Evolutionary conservation across 164 flowering plant species (phyloP).

Genomic region (Stephania cephalantha): DNA sequence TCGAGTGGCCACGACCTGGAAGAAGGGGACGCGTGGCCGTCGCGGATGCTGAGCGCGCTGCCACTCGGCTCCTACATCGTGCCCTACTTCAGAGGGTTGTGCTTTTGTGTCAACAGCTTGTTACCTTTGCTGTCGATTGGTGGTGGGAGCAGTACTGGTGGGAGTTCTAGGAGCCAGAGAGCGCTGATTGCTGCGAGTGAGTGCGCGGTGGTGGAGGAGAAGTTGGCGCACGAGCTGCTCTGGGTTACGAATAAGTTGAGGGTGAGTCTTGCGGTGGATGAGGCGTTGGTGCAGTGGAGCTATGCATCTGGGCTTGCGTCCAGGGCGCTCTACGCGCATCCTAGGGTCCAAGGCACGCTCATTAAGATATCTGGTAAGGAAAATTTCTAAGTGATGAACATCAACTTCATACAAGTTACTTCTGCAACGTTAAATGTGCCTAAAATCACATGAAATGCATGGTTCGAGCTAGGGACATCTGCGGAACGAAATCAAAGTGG

Average conservation of each 20-base stretch:
- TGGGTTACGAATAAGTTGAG: slow-evolving; percentile 40
- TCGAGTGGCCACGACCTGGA: neutral
- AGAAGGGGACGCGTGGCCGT: slow-evolving; percentile 20
- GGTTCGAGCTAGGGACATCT: too few relatives aligned
- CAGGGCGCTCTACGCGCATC: slow-evolving; percentile 28
- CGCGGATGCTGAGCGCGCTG: slow-evolving; percentile 18
- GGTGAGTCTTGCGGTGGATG: slow-evolving; percentile 31
- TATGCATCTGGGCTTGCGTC: slow-evolving; percentile 41
- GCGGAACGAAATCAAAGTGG: too few relatives aligned
- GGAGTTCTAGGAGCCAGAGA: slow-evolving; percentile 4
- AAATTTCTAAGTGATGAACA: too few relatives aligned
- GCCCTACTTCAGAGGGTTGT: slow-evolving; percentile 23
- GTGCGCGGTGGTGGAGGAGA: slow-evolving; percentile 33
- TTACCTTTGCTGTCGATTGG: slow-evolving; percentile 1
- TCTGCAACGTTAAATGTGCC: too few relatives aligned
- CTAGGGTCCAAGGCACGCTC: slow-evolving; percentile 41
- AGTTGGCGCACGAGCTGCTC: slow-evolving; percentile 43
- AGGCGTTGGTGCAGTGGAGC: slow-evolving; percentile 49
- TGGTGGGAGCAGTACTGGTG: neutral
- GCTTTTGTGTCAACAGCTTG: slow-evolving; percentile 14
- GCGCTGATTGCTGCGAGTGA: slow-evolving; percentile 3
- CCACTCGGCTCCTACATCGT: slow-evolving; percentile 33
- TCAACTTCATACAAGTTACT: too few relatives aligned
- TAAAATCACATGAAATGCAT: too few relatives aligned
- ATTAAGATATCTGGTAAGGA: slow-evolving; percentile 37